Conservation (phyloP, 495 filamentous ascomycete genomes). For the Clavariopsis aquatica region DNA sequence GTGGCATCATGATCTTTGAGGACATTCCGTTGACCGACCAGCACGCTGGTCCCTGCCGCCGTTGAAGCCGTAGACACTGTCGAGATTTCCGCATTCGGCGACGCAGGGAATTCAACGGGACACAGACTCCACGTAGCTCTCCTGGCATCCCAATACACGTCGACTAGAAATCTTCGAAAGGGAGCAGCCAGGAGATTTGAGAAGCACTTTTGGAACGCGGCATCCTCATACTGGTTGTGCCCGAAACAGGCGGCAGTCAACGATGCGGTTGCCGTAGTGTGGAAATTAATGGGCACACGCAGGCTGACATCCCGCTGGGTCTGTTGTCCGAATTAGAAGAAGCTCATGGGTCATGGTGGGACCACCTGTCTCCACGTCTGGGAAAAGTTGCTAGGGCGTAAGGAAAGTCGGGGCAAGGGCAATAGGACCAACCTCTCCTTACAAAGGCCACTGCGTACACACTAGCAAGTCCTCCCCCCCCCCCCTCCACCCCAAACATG, state of each 20-base stretch:
- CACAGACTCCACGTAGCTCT: conserved; percentile 60
- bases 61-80: background rate
- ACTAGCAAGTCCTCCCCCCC: no score
- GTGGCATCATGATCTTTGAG: no score
- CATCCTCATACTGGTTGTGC: conserved; percentile 52
- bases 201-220: conserved; percentile 54
- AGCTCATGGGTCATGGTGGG: background rate
- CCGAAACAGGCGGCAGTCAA: conserved; percentile 62
- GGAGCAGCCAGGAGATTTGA: conserved; percentile 62
- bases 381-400: no score
- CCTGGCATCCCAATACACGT: conserved; percentile 64
- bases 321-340: conserved; percentile 28
- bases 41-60: background rate
- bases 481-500: no score
- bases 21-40: no score
- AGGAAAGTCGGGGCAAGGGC: no score
- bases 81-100: conserved; percentile 19
- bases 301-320: conserved; percentile 63
- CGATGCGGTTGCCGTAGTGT: conserved; percentile 57
- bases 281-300: conserved; percentile 63
- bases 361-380: no score
- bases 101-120: conserved; percentile 50
- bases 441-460: no score
- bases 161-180: conserved; percentile 61
- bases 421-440: no score